These are phyloP conservation scores for Xylaria sp. DNA, from an alignment of 2,329 filamentous ascomycete species.

Conservation along the genomic window DNA sequence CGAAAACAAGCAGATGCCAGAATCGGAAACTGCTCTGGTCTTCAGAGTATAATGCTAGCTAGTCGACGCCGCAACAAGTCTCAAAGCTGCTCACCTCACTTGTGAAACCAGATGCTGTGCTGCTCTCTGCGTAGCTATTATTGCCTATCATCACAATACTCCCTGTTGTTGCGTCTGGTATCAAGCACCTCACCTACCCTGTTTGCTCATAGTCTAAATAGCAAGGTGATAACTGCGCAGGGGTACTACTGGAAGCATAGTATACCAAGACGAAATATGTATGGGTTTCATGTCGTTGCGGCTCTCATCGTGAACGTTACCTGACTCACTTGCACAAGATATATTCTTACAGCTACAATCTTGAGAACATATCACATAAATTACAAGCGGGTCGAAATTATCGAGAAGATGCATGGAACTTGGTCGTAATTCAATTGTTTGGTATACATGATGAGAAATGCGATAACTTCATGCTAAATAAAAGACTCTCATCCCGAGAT, in stretches of 20 bases:
- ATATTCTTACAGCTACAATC: not conserved
- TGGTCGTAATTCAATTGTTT: conserved; percentile 22
- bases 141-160: too few relatives aligned
- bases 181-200: not conserved
- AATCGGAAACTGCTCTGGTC: too few relatives aligned
- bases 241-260: not conserved
- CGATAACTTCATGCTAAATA: conserved; percentile 24
- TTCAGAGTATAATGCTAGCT: too few relatives aligned
- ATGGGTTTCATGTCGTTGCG: too few relatives aligned
- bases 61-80: too few relatives aligned
- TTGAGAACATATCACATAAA: not conserved
- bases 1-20: too few relatives aligned
- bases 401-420: not conserved
- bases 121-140: too few relatives aligned
- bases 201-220: not conserved
- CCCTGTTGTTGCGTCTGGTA: not conserved
- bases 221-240: not conserved
- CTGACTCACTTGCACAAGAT: not conserved
- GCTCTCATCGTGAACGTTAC: not conserved
- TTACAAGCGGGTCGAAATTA: not conserved
- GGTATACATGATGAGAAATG: conserved; percentile 34
- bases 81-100: too few relatives aligned
- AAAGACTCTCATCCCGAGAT: conserved; percentile 18
- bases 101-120: too few relatives aligned
- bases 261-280: not conserved